Evolutionary conservation across 768 basidiomycete species (phyloP).

Genomic region (Lepiota subincarnata): DNA sequence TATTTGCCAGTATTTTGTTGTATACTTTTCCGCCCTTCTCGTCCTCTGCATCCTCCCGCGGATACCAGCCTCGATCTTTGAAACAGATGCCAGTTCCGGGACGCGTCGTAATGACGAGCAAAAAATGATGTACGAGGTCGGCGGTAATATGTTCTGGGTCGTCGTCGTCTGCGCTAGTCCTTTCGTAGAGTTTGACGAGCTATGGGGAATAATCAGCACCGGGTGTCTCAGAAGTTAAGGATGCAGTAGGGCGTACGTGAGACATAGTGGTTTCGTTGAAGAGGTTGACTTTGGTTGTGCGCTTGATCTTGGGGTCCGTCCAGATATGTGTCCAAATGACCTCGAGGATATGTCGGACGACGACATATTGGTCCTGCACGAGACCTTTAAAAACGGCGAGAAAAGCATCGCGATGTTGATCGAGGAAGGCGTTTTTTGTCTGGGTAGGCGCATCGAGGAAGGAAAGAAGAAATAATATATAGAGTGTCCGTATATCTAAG

Average conservation of each 20-base stretch:
- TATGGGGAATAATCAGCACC: conserved; percentile 21
- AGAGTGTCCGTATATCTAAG: conserved; percentile 79
- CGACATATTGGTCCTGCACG: conserved; percentile 55
- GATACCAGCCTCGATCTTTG: conserved; percentile 88
- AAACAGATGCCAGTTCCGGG: conserved; percentile 87
- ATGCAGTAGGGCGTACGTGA: conserved; percentile 40
- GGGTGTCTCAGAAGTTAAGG: not conserved
- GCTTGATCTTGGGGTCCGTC: conserved; percentile 67
- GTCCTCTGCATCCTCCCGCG: conserved; percentile 51
- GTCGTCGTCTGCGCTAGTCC: conserved; percentile 42
- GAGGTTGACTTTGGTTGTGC: conserved; percentile 64
- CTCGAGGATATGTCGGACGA: conserved; percentile 66
- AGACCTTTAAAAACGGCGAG: conserved; percentile 72
- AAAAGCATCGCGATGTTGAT: conserved; percentile 65
- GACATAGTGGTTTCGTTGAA: conserved; percentile 66
- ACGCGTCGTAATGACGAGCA: conserved; percentile 76
- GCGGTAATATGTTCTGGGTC: conserved; percentile 59
- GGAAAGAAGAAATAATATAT: conserved; percentile 67
- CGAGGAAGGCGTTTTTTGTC: conserved; percentile 62
- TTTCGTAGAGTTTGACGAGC: conserved; percentile 75
- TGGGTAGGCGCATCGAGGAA: conserved; percentile 53
- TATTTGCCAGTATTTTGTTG: conserved; percentile 79
- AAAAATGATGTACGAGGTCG: conserved; percentile 82
- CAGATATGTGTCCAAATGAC: conserved; percentile 74
- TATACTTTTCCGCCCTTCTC: conserved; percentile 50